phyloP scores from a whole-genome alignment of 1,284 basidiomycete species.

The Bjerkandera adusta region DNA sequence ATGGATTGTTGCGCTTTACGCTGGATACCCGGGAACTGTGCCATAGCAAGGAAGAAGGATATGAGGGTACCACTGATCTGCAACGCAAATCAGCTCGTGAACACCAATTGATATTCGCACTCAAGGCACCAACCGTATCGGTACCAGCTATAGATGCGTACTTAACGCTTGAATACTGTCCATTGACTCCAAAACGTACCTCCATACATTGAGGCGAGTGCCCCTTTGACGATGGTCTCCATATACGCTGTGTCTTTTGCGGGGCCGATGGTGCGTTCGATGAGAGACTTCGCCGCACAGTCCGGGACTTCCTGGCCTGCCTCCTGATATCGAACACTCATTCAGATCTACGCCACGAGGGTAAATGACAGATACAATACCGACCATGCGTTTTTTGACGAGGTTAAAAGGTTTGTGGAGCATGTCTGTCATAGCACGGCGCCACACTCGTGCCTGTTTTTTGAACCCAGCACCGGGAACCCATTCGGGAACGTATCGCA shows the following conservation, averaged over 20 bases:
- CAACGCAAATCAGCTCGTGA: too few relatives aligned
- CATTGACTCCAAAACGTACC: not conserved
- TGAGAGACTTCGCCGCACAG: not conserved
- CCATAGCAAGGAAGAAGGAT: constrained; percentile 28
- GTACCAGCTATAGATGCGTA: not conserved
- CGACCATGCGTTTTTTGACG: not conserved
- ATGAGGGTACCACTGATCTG: too few relatives aligned
- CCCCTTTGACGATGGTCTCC: constrained; percentile 1
- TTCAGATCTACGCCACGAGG: not conserved
- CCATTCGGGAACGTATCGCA: constrained; percentile 17
- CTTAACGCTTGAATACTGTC: not conserved
- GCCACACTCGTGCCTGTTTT: constrained; percentile 9
- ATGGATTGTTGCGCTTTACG: constrained; percentile 29
- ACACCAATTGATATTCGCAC: not conserved
- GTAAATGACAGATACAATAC: not conserved
- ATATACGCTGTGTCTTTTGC: not conserved
- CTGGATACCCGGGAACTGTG: constrained; percentile 29
- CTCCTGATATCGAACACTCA: not conserved
- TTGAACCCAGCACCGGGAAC: constrained; percentile 20
- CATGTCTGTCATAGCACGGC: not conserved
- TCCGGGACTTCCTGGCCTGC: not conserved
- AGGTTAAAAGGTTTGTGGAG: not conserved
- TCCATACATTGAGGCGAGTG: not conserved
- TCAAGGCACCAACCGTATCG: constrained; percentile 3
- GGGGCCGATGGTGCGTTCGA: not conserved